These are phyloP conservation scores for Fusarium goolgardi DNA, from an alignment of 2,329 filamentous ascomycete genomes.

Conservation along the genomic window DNA sequence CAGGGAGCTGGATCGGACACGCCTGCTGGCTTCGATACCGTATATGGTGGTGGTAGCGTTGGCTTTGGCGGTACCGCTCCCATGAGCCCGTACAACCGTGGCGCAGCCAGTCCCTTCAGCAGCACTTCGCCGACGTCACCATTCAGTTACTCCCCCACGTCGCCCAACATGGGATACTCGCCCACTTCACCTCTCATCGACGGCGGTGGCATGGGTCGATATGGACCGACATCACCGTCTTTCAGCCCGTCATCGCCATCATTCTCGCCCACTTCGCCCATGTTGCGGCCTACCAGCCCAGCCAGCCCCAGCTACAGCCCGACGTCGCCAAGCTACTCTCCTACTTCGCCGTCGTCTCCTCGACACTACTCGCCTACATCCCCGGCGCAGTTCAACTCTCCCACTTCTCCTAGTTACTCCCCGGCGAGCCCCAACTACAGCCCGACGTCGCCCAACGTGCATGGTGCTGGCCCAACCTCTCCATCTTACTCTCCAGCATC, in stretches of 20 bases:
- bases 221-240: slow-evolving; percentile 66
- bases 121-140: slow-evolving; percentile 75
- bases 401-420: slow-evolving; percentile 78
- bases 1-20: slow-evolving; percentile 78
- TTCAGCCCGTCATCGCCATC: slow-evolving; percentile 73
- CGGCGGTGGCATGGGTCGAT: slow-evolving; percentile 61
- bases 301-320: slow-evolving; percentile 72
- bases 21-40: slow-evolving; percentile 72
- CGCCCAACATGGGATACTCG: slow-evolving; percentile 77
- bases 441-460: slow-evolving; percentile 71
- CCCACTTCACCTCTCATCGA: slow-evolving; percentile 78
- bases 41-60: slow-evolving; percentile 63
- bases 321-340: slow-evolving; percentile 73
- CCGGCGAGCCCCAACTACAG: slow-evolving; percentile 78
- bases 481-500: slow-evolving; percentile 77
- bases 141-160: slow-evolving; percentile 80
- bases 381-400: slow-evolving; percentile 77
- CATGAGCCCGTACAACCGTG: slow-evolving; percentile 73
- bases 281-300: slow-evolving; percentile 65
- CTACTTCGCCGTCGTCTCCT: slow-evolving; percentile 68
- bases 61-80: slow-evolving; percentile 61
- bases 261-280: slow-evolving; percentile 72
- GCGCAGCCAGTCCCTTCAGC: slow-evolving; percentile 79
- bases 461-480: slow-evolving; percentile 60
- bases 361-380: slow-evolving; percentile 76